Base-by-base conservation (phyloP, 106 monocot species). In the Xerophyta viscosa region DNA sequence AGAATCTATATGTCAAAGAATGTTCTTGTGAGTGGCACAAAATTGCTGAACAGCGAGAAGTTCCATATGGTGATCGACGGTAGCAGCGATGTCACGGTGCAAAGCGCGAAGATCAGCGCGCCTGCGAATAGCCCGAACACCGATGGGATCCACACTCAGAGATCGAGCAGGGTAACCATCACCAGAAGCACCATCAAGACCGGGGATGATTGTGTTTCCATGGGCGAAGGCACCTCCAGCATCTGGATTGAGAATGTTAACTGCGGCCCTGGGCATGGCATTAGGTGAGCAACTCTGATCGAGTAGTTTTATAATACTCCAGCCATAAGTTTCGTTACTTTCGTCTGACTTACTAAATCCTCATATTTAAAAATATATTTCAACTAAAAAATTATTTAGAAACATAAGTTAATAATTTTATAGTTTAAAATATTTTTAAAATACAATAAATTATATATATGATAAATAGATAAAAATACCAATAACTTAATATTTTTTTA, bases 231-330 rank as follows among this genome's bases (percentile, higher is more conserved):
- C 0, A 19, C 56, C 1, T 19, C 50, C 48, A 57, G 62, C 25
- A 48, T 57, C 4, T 67, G 66, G 73, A 56, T 74, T 12, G 61
- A 74, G 18, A 19, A 27, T 0, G 56, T 74, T 14, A 56, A 24
- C 11, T 74, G 73, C 27, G 73, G 73, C 1, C 73, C 73, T 2
- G 66, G 73, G 21, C 73, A 74, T 20, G 73, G 73, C 29, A 67
- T 74, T 17, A 68, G 68, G 60, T 60, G 15, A 7, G 14, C 43
- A 8, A 11, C 33, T 33, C 5, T 33, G 11, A 11, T 5, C 33
- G 11, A 33, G 11, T 33, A 6, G 7, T 33, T 33, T 5, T 11
- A 11, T 6, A 33, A 33, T 33, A 33, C 33, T 6, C 33, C 33
- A 11, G 11, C 33, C 33, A n/a, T n/a, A n/a, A n/a, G n/a, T n/a